Evolutionary conservation across 129 eudicot genomes (phyloP).

Genomic region (Rutidosis leptorrhynchoides): DNA sequence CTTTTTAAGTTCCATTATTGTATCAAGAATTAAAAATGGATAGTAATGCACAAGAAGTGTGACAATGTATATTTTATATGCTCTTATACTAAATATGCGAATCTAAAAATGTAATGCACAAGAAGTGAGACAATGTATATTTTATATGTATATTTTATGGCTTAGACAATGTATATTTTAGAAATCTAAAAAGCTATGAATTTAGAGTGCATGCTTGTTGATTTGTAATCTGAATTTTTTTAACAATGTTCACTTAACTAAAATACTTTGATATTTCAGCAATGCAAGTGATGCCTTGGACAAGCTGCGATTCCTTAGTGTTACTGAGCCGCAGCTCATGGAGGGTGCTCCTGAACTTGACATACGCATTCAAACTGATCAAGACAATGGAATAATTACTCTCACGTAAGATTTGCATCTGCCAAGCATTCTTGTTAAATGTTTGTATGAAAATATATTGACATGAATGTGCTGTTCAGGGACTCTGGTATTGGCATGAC

Average conservation of each 20-base stretch:
- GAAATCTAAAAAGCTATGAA: neutral
- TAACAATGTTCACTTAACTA: neutral
- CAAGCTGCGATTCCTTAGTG: constrained; percentile 92
- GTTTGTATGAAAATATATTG: neutral
- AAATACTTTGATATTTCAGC: constrained; percentile 35
- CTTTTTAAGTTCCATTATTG: neutral
- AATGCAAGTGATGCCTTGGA: constrained; percentile 99
- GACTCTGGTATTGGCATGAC: constrained; percentile 98
- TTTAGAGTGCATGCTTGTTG: constrained; percentile 6
- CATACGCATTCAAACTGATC: constrained; percentile 83
- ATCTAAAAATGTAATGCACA: neutral
- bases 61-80: no score
- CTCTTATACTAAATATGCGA: neutral
- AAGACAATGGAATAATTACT: constrained; percentile 80
- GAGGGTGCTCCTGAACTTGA: constrained; percentile 82
- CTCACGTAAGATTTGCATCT: constrained; percentile 53
- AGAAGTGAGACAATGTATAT: neutral
- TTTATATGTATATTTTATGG: no score
- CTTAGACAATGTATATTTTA: neutral
- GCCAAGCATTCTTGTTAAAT: neutral
- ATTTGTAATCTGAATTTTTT: neutral
- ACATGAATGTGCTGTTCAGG: constrained; percentile 36
- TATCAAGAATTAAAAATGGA: neutral
- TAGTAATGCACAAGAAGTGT: neutral
- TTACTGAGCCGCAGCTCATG: constrained; percentile 71